A percentile compares a stretch with the other conserved stretches of the same genome.
phyloP scores from a whole-genome alignment of 2,329 filamentous ascomycete genomes.

The Xylaria sp. region DNA sequence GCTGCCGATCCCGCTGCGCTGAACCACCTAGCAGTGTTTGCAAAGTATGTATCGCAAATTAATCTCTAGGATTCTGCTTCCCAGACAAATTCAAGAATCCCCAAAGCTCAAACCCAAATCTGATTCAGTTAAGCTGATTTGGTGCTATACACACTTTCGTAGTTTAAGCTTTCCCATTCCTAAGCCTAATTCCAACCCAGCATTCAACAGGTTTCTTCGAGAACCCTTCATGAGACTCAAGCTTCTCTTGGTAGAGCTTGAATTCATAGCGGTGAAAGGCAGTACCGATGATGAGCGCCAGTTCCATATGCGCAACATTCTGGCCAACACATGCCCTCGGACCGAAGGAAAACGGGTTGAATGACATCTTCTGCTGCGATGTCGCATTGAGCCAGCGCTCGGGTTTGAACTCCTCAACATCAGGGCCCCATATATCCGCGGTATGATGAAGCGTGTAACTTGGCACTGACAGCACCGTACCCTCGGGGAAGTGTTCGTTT shows the following conservation, averaged over 20 bases:
- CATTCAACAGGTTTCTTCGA: constrained; percentile 35
- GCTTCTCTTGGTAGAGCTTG: constrained; percentile 26
- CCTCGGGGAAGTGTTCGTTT: constrained; percentile 30
- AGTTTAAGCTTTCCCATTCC: constrained; percentile 19
- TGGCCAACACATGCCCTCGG: constrained; percentile 33
- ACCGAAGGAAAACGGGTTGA: constrained; percentile 36
- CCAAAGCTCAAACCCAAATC: too few relatives aligned
- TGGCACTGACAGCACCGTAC: constrained; percentile 32
- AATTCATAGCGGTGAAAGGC: constrained; percentile 35
- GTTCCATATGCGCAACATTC: constrained; percentile 35
- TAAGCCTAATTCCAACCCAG: constrained; percentile 33
- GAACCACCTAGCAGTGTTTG: too few relatives aligned
- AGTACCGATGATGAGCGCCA: constrained; percentile 32
- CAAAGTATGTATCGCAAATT: too few relatives aligned
- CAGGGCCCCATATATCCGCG: constrained; percentile 28
- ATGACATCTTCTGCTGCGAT: constrained; percentile 25
- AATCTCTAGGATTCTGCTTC: too few relatives aligned
- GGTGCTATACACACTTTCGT: background rate
- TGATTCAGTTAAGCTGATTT: background rate
- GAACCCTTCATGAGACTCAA: constrained; percentile 33
- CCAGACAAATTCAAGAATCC: too few relatives aligned
- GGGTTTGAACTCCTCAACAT: constrained; percentile 33
- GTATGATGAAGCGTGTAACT: constrained; percentile 34
- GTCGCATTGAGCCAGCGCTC: constrained; percentile 33
- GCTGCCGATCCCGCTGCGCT: too few relatives aligned